Base-by-base conservation (phyloP, 495 filamentous ascomycete genomes). In the Aspergillus sclerotioniger region DNA sequence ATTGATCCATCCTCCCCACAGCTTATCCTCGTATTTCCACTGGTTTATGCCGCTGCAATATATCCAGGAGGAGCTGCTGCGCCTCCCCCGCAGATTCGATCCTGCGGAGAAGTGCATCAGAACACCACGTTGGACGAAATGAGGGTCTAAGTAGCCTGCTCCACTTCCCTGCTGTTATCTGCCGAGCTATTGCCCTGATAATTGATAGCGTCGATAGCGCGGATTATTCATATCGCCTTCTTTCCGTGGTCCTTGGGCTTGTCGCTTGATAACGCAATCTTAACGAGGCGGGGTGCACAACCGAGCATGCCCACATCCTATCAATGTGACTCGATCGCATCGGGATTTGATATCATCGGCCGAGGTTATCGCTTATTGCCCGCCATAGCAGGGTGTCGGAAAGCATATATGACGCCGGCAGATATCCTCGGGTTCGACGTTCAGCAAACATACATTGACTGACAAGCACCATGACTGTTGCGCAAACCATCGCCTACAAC, bases 31-130 rank as follows among this genome's bases (percentile, higher is more conserved):
- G 37, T 47, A 6, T 29, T 54, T 54, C 52, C 56, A 37, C 20
- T 43, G 51, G 51, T 17, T 39, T 25, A 25, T 25, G 25, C 2
- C 25, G 25, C 25, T 25, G 25, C 25, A 1, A n/a, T 15, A 41
- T 28, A 39, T 51, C 21, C 25, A 15, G 33, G 20, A 16, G 21
- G 8, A 17, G 8, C 48, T 20, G 41, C 15, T 49, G 37, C 13
- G 20, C 39, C 50, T 66, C 58, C 67, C 65, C 67, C 65, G 65
- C 64, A 63, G 54, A 63, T 54, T 56, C 16, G 58, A 57, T 60
- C 61, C 56, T 58, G 67, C 64, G 64, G 64, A 62, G 60, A 59
- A 64, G n/a, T 39, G 52, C 63, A 58, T 60, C 53, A 3, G 45
- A 51, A 32, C 8, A 15, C 20, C 31, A 21, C 15, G 20, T 51